Evolutionary conservation across 331 rosid genomes (phyloP).

Genomic region (Quercus lobata): DNA sequence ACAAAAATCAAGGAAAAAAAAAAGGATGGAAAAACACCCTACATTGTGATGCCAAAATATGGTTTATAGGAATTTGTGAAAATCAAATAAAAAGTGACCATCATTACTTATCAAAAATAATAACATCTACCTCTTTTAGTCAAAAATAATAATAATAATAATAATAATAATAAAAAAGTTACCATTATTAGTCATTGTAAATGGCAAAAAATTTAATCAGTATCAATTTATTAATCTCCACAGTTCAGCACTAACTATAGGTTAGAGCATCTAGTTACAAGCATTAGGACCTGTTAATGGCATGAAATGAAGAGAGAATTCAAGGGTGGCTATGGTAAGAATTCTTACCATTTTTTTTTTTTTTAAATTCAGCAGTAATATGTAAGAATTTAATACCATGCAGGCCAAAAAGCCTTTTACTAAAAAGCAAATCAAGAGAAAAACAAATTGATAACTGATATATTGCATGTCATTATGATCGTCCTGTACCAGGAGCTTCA

Average conservation of each 20-base stretch:
- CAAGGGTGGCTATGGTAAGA: background rate
- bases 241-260: background rate
- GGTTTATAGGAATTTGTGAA: background rate
- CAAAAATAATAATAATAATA: no score
- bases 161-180: no score
- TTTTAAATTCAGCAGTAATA: no score
- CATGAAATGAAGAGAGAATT: background rate
- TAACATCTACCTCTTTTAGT: background rate
- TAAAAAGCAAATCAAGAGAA: background rate
- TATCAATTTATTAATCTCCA: background rate
- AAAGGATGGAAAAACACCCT: background rate
- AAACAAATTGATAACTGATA: background rate
- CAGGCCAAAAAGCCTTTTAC: background rate
- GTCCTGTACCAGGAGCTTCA: background rate
- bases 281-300: background rate
- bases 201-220: background rate
- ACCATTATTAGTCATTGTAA: background rate
- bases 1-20: background rate
- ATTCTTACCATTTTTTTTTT: background rate
- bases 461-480: background rate
- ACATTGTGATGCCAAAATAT: background rate
- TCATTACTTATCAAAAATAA: background rate
- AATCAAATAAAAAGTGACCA: background rate
- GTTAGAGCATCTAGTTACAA: background rate
- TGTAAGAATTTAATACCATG: background rate